Conservation (phyloP, 1,139 yeast genomes). For the Arxiozyma heterogenica region DNA sequence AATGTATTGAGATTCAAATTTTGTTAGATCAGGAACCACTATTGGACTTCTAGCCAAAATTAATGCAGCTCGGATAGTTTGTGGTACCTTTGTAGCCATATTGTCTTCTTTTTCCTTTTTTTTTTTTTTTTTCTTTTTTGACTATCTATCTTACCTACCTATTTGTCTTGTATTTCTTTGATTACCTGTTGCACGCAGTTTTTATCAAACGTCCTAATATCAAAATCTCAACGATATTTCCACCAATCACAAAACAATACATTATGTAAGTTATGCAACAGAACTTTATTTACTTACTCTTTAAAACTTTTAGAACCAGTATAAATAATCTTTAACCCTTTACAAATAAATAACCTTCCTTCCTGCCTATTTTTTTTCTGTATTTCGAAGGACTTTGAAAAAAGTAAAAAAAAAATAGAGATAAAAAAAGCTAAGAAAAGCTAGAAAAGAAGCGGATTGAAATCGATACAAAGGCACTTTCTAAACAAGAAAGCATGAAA, state of each 20-base stretch:
- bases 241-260: not conserved
- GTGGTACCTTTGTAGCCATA: not conserved
- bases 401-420: not conserved
- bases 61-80: constrained; percentile 38
- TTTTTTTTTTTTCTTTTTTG: no score
- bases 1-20: constrained; percentile 68
- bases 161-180: not conserved
- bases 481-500: no score
- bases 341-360: no score
- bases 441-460: no score
- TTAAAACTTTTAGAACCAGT: not conserved
- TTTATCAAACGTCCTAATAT: no score
- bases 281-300: no score
- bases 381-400: not conserved
- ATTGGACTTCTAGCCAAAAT: constrained; percentile 76
- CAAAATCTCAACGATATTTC: not conserved
- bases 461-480: no score
- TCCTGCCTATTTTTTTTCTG: no score
- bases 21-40: constrained; percentile 65
- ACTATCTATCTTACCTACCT: no score
- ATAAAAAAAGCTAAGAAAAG: not conserved
- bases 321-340: no score
- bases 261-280: not conserved
- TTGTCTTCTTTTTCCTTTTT: not conserved
- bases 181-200: not conserved